Conservation (phyloP, 495 filamentous ascomycete species). For the Platismatia glauca region DNA sequence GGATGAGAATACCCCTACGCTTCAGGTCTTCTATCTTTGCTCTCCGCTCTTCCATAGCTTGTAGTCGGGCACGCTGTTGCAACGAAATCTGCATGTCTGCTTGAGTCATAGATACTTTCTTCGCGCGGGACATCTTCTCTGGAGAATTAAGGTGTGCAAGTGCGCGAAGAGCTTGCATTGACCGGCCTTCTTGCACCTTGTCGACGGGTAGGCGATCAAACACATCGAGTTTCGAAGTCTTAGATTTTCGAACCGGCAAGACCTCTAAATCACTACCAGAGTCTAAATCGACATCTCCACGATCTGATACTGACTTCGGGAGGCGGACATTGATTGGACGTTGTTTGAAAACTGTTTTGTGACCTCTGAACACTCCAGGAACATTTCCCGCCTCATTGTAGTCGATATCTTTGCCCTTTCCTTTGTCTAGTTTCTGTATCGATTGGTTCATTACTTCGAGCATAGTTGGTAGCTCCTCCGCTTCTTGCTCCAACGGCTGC, state of each 20-base stretch:
- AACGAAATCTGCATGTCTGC: constrained; percentile 62
- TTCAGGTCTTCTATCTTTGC: constrained; percentile 68
- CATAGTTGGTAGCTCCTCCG: constrained; percentile 23
- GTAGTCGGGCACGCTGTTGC: constrained; percentile 60
- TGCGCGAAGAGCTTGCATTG: constrained; percentile 58
- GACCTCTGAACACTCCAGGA: not conserved
- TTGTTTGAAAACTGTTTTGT: constrained; percentile 16
- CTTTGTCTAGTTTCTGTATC: constrained; percentile 40
- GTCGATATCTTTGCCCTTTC: constrained; percentile 42
- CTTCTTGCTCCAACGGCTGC: not conserved
- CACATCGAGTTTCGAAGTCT: constrained; percentile 41
- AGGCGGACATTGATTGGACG: constrained; percentile 12
- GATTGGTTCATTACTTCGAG: constrained; percentile 20
- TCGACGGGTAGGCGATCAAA: constrained; percentile 60
- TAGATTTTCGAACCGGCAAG: constrained; percentile 35
- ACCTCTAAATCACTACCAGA: constrained; percentile 64
- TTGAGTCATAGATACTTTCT: constrained; percentile 48
- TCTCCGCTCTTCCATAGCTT: constrained; percentile 70
- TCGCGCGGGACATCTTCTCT: constrained; percentile 37
- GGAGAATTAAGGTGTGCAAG: constrained; percentile 68
- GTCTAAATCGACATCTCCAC: constrained; percentile 31
- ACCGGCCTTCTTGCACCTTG: constrained; percentile 49
- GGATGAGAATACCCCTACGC: constrained; percentile 71
- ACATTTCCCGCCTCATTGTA: constrained; percentile 3
- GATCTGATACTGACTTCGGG: constrained; percentile 17